Percentiles rank a stretch among this genome's conserved stretches.
Evolutionary conservation across 371 early-diverging fungal species (phyloP).

Genomic region (Coemansia sp.): DNA sequence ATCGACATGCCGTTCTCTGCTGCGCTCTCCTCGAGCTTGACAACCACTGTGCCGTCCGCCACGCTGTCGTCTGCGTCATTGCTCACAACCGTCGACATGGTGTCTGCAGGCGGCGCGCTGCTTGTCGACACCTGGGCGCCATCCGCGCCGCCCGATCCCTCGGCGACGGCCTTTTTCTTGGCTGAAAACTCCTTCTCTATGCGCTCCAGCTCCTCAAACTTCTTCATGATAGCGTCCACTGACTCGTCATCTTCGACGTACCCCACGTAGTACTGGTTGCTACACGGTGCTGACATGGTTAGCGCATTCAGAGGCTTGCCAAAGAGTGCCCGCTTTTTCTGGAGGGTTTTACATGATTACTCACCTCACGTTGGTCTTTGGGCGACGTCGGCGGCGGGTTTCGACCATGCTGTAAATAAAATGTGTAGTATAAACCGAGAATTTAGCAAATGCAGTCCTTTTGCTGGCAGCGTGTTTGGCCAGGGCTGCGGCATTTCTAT

Average conservation of each 20-base stretch:
- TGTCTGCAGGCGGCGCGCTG: background rate
- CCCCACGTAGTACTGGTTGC: constrained; percentile 88
- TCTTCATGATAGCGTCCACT: constrained; percentile 93
- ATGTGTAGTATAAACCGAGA: background rate
- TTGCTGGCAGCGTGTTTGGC: too few species aligned
- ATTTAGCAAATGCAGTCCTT: too few species aligned
- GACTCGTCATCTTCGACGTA: constrained; percentile 95
- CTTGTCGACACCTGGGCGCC: background rate
- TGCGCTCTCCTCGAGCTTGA: background rate
- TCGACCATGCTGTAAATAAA: constrained; percentile 36
- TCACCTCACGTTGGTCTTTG: constrained; percentile 50
- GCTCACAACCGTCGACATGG: background rate
- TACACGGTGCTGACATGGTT: constrained; percentile 28
- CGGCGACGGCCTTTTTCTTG: constrained; percentile 28
- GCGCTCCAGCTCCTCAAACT: constrained; percentile 90
- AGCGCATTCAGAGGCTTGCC: background rate
- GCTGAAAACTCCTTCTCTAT: constrained; percentile 76
- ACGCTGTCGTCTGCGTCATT: background rate
- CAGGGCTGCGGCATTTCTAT: too few species aligned
- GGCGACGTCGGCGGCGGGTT: constrained; percentile 45
- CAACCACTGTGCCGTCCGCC: background rate
- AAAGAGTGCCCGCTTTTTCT: background rate
- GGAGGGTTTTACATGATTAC: background rate
- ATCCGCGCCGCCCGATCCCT: constrained; percentile 4
- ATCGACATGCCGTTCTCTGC: constrained; percentile 59